A percentile compares a stretch with the other conserved stretches of the same genome.
Evolutionary conservation across 352 stramenopile species (phyloP).

Genomic region (Globisporangium carolinianum): DNA sequence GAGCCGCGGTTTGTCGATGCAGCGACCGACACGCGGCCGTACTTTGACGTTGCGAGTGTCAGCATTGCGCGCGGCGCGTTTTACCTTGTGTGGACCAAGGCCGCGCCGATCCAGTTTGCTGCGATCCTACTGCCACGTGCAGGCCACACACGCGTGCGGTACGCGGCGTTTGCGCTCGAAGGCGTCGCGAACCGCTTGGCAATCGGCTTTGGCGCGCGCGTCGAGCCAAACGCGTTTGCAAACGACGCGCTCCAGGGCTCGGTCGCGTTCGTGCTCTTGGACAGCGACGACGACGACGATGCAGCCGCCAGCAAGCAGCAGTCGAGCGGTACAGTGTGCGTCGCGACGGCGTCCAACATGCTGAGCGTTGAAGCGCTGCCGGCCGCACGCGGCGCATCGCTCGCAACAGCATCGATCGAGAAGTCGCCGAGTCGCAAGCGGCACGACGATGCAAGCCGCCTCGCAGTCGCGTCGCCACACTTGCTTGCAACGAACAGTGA

Average conservation of each 20-base stretch:
- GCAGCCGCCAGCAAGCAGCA: constrained; percentile 12
- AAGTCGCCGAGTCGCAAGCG: constrained; percentile 22
- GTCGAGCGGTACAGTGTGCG: constrained; percentile 35
- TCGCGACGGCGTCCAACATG: constrained; percentile 67
- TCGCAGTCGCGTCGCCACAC: constrained; percentile 32
- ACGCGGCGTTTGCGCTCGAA: constrained; percentile 54
- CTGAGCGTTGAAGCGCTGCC: constrained; percentile 34
- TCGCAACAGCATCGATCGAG: constrained; percentile 18
- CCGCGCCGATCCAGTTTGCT: constrained; percentile 51
- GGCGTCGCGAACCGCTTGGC: constrained; percentile 40
- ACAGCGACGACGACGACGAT: constrained; percentile 17
- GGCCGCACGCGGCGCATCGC: constrained; percentile 5
- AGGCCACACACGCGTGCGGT: constrained; percentile 48
- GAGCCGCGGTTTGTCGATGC: constrained; percentile 47
- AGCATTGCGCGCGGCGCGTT: constrained; percentile 49
- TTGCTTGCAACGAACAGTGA: constrained; percentile 26
- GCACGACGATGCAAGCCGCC: constrained; percentile 31
- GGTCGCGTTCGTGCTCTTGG: constrained; percentile 59
- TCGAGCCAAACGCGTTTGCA: constrained; percentile 43
- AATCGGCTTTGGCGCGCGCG: constrained; percentile 45
- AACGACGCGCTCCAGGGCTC: constrained; percentile 55
- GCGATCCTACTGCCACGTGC: constrained; percentile 48
- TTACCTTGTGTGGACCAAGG: constrained; percentile 64
- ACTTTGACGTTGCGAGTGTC: constrained; percentile 58
- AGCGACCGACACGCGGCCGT: constrained; percentile 19